These are phyloP conservation scores for Thalassiosira exigua DNA, from an alignment of 352 stramenopile species.

Conservation along the genomic window DNA sequence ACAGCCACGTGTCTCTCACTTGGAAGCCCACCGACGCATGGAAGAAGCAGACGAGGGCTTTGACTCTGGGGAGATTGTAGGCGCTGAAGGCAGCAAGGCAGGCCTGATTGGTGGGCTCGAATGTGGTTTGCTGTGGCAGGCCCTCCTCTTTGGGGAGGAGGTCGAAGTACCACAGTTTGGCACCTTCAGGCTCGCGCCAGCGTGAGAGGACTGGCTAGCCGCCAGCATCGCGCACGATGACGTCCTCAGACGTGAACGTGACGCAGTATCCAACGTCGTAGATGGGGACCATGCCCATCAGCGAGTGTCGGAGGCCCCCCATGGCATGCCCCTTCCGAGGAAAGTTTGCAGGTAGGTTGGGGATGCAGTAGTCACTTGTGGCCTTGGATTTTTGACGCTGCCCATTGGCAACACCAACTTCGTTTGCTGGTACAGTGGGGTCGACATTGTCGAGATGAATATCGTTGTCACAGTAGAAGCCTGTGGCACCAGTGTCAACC, in stretches of 20 bases:
- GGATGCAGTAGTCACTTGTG: too few relatives aligned
- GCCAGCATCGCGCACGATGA: too few relatives aligned
- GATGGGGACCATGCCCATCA: background rate
- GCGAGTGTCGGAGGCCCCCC: background rate
- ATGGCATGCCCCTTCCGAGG: background rate
- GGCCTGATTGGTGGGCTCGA: too few relatives aligned
- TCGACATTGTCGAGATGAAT: background rate
- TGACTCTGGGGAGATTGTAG: conserved; percentile 2
- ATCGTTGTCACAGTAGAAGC: background rate
- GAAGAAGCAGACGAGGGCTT: background rate
- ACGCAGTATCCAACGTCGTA: conserved; percentile 1
- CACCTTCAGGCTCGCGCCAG: background rate
- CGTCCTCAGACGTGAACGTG: background rate
- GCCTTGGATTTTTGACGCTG: background rate
- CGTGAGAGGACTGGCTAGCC: background rate
- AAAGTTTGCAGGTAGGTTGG: too few relatives aligned
- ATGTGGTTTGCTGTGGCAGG: background rate
- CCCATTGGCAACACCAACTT: background rate
- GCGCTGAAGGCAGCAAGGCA: background rate
- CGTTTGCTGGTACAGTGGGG: background rate
- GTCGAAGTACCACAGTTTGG: background rate
- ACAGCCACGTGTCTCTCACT: conserved; percentile 14
- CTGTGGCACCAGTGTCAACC: background rate
- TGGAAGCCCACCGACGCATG: conserved; percentile 14
- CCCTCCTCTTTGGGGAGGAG: background rate